These are phyloP conservation scores for Yamadazyma diospyri DNA, from an alignment of 1,139 yeast genomes.

Conservation along the genomic window DNA sequence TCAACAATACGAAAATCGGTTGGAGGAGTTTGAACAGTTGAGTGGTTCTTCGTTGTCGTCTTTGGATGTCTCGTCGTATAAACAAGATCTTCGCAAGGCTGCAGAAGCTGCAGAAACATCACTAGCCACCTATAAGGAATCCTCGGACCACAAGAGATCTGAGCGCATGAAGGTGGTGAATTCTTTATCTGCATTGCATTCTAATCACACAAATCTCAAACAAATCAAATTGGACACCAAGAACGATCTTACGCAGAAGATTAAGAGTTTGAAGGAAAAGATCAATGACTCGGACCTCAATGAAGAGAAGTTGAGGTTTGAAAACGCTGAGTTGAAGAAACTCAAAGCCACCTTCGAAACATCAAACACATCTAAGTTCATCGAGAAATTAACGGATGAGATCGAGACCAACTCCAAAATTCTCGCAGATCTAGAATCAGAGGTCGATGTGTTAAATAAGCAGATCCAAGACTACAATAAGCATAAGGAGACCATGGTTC, in stretches of 20 bases:
- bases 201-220: slow-evolving; percentile 11
- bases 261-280: slow-evolving; percentile 29
- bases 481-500: slow-evolving; percentile 58
- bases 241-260: slow-evolving; percentile 22
- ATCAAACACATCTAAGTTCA: slow-evolving; percentile 24
- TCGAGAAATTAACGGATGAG: slow-evolving; percentile 29
- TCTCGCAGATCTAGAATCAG: slow-evolving; percentile 45
- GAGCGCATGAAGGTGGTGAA: slow-evolving; percentile 15
- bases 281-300: slow-evolving; percentile 39
- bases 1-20: slow-evolving; percentile 18
- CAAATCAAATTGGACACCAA: slow-evolving; percentile 9
- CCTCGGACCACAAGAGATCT: slow-evolving; percentile 12
- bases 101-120: slow-evolving; percentile 5
- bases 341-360: slow-evolving; percentile 28
- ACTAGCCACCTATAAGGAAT: slow-evolving; percentile 8
- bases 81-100: slow-evolving; percentile 9
- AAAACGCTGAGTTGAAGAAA: slow-evolving; percentile 29
- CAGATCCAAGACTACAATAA: slow-evolving; percentile 50
- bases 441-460: slow-evolving; percentile 51
- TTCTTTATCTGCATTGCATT: slow-evolving; percentile 8
- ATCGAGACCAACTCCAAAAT: slow-evolving; percentile 37
- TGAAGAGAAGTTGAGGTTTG: slow-evolving; percentile 27
- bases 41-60: slow-evolving; percentile 6
- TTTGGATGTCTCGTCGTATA: slow-evolving; percentile 11
- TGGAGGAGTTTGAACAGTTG: slow-evolving; percentile 11